A percentile compares a stretch with the other conserved stretches of the same genome.
Conservation (phyloP, 2,329 filamentous ascomycete species). For the Incumbomyces delicatus region DNA sequence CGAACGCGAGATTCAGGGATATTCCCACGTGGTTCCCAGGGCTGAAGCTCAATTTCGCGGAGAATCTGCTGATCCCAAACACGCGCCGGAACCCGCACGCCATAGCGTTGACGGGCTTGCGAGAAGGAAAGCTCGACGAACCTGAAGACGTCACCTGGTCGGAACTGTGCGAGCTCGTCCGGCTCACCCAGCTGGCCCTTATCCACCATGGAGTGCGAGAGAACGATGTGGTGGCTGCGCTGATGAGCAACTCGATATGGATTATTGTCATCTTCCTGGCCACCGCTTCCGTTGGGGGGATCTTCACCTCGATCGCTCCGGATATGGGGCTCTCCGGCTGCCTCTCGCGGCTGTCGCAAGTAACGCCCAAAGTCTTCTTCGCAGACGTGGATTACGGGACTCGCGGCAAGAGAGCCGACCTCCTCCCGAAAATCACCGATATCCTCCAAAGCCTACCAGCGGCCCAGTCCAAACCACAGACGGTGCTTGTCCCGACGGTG, state of each 20-base stretch:
- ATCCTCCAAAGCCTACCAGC: constrained; percentile 50
- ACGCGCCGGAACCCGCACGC: constrained; percentile 26
- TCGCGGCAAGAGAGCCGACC: constrained; percentile 67
- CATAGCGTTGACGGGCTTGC: constrained; percentile 31
- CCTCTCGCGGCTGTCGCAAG: constrained; percentile 30
- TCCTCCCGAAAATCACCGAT: constrained; percentile 62
- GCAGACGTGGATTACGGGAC: constrained; percentile 53
- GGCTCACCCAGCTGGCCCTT: constrained; percentile 30
- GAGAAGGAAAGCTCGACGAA: constrained; percentile 29
- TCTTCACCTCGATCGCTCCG: constrained; percentile 37
- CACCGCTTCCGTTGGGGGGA: constrained; percentile 32
- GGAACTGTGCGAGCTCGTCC: constrained; percentile 30
- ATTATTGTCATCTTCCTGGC: constrained; percentile 35
- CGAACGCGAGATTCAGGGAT: constrained; percentile 25
- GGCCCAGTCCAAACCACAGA: constrained; percentile 9
- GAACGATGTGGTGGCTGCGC: constrained; percentile 31
- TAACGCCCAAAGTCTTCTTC: constrained; percentile 32
- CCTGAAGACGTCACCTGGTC: constrained; percentile 32
- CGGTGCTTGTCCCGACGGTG: constrained; percentile 14
- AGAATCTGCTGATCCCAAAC: constrained; percentile 28
- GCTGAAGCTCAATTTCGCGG: constrained; percentile 29
- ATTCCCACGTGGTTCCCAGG: constrained; percentile 30
- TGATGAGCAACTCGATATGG: constrained; percentile 36
- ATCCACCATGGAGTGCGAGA: constrained; percentile 28
- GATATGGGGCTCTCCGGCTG: constrained; percentile 32